Conservation (phyloP, 805 yeast species). For the Lachancea sp. region DNA sequence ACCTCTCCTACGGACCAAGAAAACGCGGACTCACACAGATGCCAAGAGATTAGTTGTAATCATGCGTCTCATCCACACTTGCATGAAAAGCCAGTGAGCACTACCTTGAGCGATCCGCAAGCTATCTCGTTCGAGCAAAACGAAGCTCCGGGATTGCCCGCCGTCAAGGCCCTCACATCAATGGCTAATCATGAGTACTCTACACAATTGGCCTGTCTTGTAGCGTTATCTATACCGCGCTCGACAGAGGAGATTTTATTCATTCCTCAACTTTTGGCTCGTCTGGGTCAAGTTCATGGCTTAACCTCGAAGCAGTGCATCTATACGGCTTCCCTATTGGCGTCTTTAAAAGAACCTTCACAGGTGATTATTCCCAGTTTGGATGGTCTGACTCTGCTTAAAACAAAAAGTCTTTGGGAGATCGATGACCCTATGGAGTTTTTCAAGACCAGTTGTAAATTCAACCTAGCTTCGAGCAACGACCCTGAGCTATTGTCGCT, state of each 20-base stretch:
- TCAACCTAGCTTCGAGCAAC: conserved; percentile 14
- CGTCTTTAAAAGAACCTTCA: conserved; percentile 54
- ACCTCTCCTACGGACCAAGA: conserved; percentile 9
- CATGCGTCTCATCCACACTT: conserved; percentile 13
- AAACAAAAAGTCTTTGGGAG: conserved; percentile 24
- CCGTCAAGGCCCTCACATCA: conserved; percentile 55
- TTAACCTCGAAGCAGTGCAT: conserved; percentile 65
- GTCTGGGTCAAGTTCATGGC: conserved; percentile 64
- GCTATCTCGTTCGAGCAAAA: conserved; percentile 51
- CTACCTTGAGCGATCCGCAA: conserved; percentile 24
- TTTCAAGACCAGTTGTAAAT: conserved; percentile 19
- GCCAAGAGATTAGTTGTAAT: conserved; percentile 8
- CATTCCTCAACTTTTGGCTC: conserved; percentile 64
- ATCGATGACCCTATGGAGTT: conserved; percentile 25
- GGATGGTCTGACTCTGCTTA: conserved; percentile 15
- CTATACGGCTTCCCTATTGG: conserved; percentile 63
- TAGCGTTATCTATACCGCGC: conserved; percentile 69
- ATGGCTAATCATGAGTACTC: conserved; percentile 46
- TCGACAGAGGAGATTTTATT: conserved; percentile 73
- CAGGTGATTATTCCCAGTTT: conserved; percentile 17
- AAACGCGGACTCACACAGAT: not conserved
- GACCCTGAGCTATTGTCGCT: conserved; percentile 12
- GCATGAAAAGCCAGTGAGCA: conserved; percentile 25
- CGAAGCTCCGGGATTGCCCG: conserved; percentile 74
- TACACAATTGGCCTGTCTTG: conserved; percentile 47